These are phyloP conservation scores for Rachicladosporium sp. DNA, from an alignment of 2,329 filamentous ascomycete species.

Conservation along the genomic window DNA sequence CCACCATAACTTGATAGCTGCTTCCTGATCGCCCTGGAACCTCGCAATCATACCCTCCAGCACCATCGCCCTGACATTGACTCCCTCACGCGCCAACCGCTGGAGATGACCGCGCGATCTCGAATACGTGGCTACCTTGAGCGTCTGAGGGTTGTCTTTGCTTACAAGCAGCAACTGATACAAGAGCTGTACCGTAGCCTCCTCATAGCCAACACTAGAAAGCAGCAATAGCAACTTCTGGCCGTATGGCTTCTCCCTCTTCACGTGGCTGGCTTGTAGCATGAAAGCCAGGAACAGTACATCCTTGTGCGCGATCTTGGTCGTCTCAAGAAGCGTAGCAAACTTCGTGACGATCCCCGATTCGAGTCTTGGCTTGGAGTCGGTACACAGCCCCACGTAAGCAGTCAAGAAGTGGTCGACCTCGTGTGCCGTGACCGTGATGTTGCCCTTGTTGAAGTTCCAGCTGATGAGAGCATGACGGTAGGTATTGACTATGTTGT, in stretches of 20 bases:
- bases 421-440: slow-evolving; percentile 5
- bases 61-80: slow-evolving; percentile 16
- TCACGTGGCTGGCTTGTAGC: slow-evolving; percentile 1
- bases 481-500: no score
- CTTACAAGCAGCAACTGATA: slow-evolving; percentile 9
- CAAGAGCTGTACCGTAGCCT: slow-evolving; percentile 15
- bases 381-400: neutral
- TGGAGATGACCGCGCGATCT: slow-evolving; percentile 12
- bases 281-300: slow-evolving; percentile 5
- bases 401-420: slow-evolving; percentile 5
- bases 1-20: slow-evolving; percentile 17
- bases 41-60: slow-evolving; percentile 19
- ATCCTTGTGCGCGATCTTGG: slow-evolving; percentile 5
- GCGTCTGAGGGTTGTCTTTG: slow-evolving; percentile 6
- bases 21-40: slow-evolving; percentile 12
- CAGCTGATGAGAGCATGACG: no score
- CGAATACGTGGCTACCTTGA: slow-evolving; percentile 10
- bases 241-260: slow-evolving; percentile 7
- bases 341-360: neutral
- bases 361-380: no score
- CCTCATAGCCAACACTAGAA: slow-evolving; percentile 11
- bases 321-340: slow-evolving; percentile 1
- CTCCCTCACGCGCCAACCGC: slow-evolving; percentile 11
- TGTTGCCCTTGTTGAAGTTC: no score
- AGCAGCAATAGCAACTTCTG: slow-evolving; percentile 15